Percentiles rank a stretch among this genome's conserved stretches.
Conservation (phyloP, 2,329 filamentous ascomycete genomes). For the Penicillium palitans region DNA sequence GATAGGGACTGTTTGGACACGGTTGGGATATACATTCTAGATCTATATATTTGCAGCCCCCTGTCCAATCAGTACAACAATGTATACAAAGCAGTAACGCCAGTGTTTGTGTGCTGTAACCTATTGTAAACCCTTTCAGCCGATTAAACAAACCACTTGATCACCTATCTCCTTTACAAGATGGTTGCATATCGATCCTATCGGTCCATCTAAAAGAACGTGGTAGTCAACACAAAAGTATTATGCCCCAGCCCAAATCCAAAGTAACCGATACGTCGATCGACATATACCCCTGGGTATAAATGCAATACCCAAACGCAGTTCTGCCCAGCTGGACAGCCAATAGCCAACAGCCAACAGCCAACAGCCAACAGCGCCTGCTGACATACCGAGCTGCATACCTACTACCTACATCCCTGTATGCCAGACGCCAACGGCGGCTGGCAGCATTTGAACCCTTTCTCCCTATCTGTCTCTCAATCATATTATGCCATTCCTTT, state of each 20-base stretch:
- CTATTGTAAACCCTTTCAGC: not conserved
- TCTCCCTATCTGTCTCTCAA: not conserved
- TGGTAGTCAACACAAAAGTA: constrained; percentile 1
- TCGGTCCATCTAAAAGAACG: not conserved
- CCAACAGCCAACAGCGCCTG: not conserved
- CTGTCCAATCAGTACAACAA: not conserved
- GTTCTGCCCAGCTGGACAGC: constrained; percentile 2
- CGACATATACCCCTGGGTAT: not conserved
- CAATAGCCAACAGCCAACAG: not conserved
- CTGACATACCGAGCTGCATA: not conserved
- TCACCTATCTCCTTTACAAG: not conserved
- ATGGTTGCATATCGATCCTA: not conserved
- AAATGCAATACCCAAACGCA: constrained; percentile 7
- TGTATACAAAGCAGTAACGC: not conserved
- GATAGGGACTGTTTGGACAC: not conserved
- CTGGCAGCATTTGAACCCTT: not conserved
- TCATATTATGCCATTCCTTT: constrained; percentile 3
- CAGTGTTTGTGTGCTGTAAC: not conserved
- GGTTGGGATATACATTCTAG: not conserved
- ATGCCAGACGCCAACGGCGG: not conserved
- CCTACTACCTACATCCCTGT: not conserved
- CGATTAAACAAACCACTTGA: not conserved
- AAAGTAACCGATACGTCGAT: not conserved
- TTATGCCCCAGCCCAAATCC: not conserved
- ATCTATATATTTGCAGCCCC: not conserved